Base-by-base conservation (phyloP, 129 eudicot genomes). In the Escallonia rubra region DNA sequence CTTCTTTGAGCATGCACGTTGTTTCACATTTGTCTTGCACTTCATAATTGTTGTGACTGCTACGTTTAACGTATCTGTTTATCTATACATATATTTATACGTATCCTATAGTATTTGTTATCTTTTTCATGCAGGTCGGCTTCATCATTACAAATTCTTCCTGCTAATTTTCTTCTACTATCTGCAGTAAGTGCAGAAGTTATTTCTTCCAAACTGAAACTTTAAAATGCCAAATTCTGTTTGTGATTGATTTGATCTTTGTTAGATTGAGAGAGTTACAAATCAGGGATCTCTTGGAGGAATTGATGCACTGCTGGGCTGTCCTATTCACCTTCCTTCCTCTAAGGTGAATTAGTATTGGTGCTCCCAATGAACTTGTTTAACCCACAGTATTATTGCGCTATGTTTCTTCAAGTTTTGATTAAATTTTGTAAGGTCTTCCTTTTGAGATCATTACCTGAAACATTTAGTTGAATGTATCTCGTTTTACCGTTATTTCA, bases 291-390 rank as follows among this genome's bases (percentile, higher is more conserved):
- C 90, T 59, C 86, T 89, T 46, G 84, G 79, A 46, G 96, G 96
- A 74, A 86, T 89, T 59, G 96, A 89, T 67, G 96, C 96, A 66
- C 82, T 89, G 68, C 88, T 89, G 16, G 96, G 96, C 44, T 89
- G 94, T 71, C 96, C 96, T 72, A 62, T 89, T 66, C 90, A 86
- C 71, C 94, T 89, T 74, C 96, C 96, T 59, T 86, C 90, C 76
- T 79, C 94, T 61, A 86, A 83, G 90, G 96, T 86, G 64, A 70
- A 54, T 61, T 57, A 54, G 41, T 34, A 4, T 6, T 10, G 43
- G 38, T 15, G 66, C 57, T 14, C 53, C 13, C 52, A 40, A 41
- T 50, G 40, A 23, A 23, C 34, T 23, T 23, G 34, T 23, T 23
- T 23, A 23, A 23, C 34, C 34, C 34, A 23, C 34, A 23, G 34